phyloP scores from a whole-genome alignment of 1,284 basidiomycete species.

The Tetrapyrgos nigripes region DNA sequence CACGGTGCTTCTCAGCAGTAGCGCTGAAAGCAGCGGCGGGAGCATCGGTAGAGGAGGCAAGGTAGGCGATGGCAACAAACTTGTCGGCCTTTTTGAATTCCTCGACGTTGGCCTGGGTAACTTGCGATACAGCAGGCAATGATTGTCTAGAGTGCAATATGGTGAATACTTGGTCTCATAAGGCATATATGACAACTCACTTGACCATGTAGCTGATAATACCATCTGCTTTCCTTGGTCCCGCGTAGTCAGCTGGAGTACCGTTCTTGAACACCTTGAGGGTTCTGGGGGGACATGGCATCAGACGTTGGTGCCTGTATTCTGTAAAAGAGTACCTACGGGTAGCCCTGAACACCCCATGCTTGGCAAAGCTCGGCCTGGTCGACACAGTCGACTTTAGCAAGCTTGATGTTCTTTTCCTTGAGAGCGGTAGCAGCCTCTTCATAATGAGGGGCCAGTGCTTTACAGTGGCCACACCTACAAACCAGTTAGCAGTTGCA shows the following conservation, averaged over 20 bases:
- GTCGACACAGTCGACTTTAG: conserved; percentile 96
- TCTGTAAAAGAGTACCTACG: conserved; percentile 58
- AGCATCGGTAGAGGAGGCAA: conserved; percentile 70
- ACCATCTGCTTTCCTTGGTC: conserved; percentile 94
- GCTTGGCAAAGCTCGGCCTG: conserved; percentile 86
- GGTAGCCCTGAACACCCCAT: conserved; percentile 91
- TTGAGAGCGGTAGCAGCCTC: conserved; percentile 94
- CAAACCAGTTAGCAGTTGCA: not conserved
- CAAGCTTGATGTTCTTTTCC: conserved; percentile 88
- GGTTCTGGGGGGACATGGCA: conserved; percentile 61
- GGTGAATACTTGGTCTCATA: conserved; percentile 7
- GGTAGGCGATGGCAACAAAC: conserved; percentile 90
- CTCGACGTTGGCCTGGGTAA: conserved; percentile 78
- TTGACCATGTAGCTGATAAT: conserved; percentile 99
- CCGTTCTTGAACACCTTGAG: conserved; percentile 95
- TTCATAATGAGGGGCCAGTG: conserved; percentile 93
- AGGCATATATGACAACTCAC: conserved; percentile 52
- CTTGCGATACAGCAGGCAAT: conserved; percentile 90
- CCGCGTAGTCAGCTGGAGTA: conserved; percentile 78
- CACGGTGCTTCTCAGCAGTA: conserved; percentile 88
- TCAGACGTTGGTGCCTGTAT: conserved; percentile 12
- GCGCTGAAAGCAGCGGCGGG: conserved; percentile 78
- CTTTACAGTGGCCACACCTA: conserved; percentile 93
- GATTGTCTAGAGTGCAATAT: conserved; percentile 71
- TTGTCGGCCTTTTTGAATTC: conserved; percentile 93